Evolutionary conservation across 116 monocot genomes (phyloP).

Genomic region (Dioscorea cayenensis): DNA sequence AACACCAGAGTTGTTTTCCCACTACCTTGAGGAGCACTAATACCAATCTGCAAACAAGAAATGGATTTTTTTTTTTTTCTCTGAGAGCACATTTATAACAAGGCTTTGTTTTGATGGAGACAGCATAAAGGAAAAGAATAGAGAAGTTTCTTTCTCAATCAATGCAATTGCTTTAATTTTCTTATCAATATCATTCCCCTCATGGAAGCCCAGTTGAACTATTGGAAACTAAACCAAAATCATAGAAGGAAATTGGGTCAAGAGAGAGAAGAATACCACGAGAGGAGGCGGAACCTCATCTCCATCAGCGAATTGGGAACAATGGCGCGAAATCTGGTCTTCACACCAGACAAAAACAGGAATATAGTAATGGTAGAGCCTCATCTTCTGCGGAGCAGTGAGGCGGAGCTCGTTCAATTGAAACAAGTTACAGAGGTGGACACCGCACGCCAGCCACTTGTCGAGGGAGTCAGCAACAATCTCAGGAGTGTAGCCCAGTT

Average conservation of each 20-base stretch:
- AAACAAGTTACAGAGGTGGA: conserved; percentile 57
- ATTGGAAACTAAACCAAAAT: no score
- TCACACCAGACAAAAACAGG: conserved; percentile 97
- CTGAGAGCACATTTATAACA: neutral
- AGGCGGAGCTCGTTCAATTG: conserved; percentile 51
- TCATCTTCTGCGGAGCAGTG: conserved; percentile 60
- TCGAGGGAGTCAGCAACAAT: conserved; percentile 60
- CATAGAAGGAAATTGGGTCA: no score
- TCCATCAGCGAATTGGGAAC: conserved; percentile 42
- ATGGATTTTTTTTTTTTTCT: neutral
- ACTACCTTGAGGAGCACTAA: conserved; percentile 98
- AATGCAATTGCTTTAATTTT: no score
- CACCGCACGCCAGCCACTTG: conserved; percentile 66
- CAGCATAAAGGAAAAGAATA: no score
- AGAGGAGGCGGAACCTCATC: conserved; percentile 75
- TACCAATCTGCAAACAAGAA: conserved; percentile 63
- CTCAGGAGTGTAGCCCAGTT: conserved; percentile 57
- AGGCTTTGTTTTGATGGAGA: neutral
- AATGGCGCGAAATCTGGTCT: conserved; percentile 51
- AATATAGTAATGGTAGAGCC: conserved; percentile 88
- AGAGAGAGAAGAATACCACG: conserved; percentile 40
- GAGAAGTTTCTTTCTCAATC: no score
- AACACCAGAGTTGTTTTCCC: conserved; percentile 97
- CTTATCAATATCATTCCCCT: no score
- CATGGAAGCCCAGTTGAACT: no score